phyloP scores from a whole-genome alignment of 306 rosid genomes.

The Inga leiocalycina region DNA sequence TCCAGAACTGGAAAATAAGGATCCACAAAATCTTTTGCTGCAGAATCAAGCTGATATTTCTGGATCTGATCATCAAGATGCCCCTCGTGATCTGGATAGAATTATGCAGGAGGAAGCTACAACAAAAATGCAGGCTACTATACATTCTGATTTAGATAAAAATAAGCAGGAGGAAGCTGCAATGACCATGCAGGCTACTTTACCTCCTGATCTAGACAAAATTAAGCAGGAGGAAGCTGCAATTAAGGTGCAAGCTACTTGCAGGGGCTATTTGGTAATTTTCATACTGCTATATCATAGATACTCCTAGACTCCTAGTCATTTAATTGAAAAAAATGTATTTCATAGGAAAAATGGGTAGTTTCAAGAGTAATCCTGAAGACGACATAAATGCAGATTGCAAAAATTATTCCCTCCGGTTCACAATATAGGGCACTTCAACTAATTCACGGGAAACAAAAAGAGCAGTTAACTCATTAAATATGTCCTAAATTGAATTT shows the following conservation, averaged over 20 bases:
- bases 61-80: constrained; percentile 50
- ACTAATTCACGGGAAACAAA: too few species aligned
- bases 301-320: neutral
- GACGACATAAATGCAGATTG: neutral
- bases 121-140: constrained; percentile 70
- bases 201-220: constrained; percentile 20
- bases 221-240: neutral
- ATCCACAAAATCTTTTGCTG: constrained; percentile 39
- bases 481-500: too few species aligned
- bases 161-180: constrained; percentile 75
- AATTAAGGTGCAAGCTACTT: neutral
- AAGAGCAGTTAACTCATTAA: too few species aligned
- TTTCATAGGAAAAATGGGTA: neutral
- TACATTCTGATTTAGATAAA: constrained; percentile 40
- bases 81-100: constrained; percentile 53
- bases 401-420: neutral
- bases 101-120: constrained; percentile 73
- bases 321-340: neutral
- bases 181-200: constrained; percentile 69
- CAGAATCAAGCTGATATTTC: constrained; percentile 51
- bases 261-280: constrained; percentile 76
- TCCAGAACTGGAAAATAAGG: constrained; percentile 48
- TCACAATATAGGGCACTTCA: too few species aligned
- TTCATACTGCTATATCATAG: constrained; percentile 12
- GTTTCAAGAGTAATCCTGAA: neutral